Percentiles rank a stretch among this genome's conserved stretches.
These are phyloP conservation scores for Pichia norvegensis DNA, from an alignment of 1,139 yeast genomes.

Conservation along the genomic window DNA sequence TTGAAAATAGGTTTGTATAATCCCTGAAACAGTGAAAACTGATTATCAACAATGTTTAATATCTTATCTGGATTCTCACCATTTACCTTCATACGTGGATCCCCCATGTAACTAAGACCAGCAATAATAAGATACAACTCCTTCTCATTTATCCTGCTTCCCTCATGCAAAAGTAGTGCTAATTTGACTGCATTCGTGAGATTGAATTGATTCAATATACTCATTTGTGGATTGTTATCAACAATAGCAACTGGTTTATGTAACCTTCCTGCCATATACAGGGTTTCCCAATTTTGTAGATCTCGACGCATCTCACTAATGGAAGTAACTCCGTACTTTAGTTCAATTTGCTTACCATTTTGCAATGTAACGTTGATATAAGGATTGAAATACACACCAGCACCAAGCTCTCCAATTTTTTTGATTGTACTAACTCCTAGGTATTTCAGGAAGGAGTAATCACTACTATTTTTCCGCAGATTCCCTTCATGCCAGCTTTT, in stretches of 20 bases:
- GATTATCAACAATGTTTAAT: conserved; percentile 73
- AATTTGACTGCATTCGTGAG: conserved; percentile 70
- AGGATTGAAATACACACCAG: conserved; percentile 92
- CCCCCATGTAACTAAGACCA: conserved; percentile 80
- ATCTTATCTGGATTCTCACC: conserved; percentile 92
- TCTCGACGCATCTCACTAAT: conserved; percentile 55
- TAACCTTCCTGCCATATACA: conserved; percentile 85
- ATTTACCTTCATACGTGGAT: conserved; percentile 76
- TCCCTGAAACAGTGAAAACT: conserved; percentile 55
- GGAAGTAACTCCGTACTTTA: conserved; percentile 84
- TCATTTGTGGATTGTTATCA: conserved; percentile 52
- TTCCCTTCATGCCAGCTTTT: conserved; percentile 70
- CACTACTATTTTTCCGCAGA: conserved; percentile 55
- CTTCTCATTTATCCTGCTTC: conserved; percentile 37
- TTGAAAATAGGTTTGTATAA: conserved; percentile 60
- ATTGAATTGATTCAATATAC: conserved; percentile 67
- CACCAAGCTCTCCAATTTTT: conserved; percentile 63
- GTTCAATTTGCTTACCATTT: conserved; percentile 31
- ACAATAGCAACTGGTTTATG: conserved; percentile 88
- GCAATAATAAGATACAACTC: conserved; percentile 74
- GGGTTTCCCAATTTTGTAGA: conserved; percentile 70
- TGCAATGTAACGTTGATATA: conserved; percentile 49
- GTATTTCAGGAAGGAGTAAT: conserved; percentile 62
- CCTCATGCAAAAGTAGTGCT: conserved; percentile 50
- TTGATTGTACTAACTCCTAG: conserved; percentile 58